These are phyloP conservation scores for Luvunga scandens DNA, from an alignment of 345 rosid species.

Conservation along the genomic window DNA sequence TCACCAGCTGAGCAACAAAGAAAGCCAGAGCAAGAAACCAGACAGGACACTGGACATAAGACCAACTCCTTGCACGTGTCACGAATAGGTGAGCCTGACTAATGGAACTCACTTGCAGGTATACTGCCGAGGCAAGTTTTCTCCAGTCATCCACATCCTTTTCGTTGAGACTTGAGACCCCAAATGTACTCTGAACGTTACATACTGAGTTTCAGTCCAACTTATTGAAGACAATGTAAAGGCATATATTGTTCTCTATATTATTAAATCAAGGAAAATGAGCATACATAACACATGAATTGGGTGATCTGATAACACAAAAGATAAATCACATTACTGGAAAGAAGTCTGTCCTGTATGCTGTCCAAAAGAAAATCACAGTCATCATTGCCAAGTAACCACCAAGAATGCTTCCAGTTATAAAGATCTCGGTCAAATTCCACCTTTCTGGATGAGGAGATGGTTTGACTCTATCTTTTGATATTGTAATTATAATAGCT, in stretches of 20 bases:
- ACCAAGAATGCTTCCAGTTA: constrained; percentile 54
- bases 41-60: constrained; percentile 53
- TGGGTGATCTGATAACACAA: neutral
- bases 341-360: constrained; percentile 51
- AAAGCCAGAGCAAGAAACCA: constrained; percentile 44
- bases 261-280: neutral
- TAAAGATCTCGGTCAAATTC: constrained; percentile 55
- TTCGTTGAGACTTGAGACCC: constrained; percentile 48
- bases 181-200: constrained; percentile 40
- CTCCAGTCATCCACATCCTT: constrained; percentile 27
- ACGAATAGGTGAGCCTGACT: constrained; percentile 70
- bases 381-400: constrained; percentile 67
- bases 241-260: neutral
- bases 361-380: constrained; percentile 65
- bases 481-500: constrained; percentile 54
- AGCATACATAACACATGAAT: neutral
- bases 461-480: constrained; percentile 60
- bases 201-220: neutral
- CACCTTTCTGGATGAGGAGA: constrained; percentile 62
- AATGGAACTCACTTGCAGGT: constrained; percentile 63
- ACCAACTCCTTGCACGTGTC: constrained; percentile 57
- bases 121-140: constrained; percentile 56
- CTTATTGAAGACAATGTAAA: neutral
- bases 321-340: constrained; percentile 32
- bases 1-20: constrained; percentile 48